Evolutionary conservation across 2,329 filamentous ascomycete genomes (phyloP).

Genomic region (Apiospora pterosperma): DNA sequence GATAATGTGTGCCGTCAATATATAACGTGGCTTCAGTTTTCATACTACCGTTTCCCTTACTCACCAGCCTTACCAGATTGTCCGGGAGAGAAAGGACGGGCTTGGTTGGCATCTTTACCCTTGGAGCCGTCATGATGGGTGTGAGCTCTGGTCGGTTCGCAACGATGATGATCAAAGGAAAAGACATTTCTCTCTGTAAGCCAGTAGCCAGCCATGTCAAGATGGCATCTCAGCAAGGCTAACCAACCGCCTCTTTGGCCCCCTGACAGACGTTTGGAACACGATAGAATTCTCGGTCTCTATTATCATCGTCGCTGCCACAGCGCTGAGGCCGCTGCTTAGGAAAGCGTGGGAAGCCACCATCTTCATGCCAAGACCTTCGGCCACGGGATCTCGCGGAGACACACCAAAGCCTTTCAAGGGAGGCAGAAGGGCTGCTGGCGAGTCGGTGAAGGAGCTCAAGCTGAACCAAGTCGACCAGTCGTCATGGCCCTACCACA

Average conservation of each 20-base stretch:
- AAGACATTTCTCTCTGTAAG: slow-evolving; percentile 11
- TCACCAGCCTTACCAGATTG: slow-evolving; percentile 7
- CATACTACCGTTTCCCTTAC: slow-evolving; percentile 8
- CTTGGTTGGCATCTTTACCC: slow-evolving; percentile 8
- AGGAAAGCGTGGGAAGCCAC: background rate
- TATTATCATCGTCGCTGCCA: slow-evolving; percentile 9
- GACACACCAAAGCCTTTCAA: background rate
- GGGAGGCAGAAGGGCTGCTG: background rate
- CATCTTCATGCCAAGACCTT: background rate
- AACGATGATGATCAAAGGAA: slow-evolving; percentile 8
- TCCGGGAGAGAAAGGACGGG: slow-evolving; percentile 7
- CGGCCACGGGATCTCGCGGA: background rate
- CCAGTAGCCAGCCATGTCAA: background rate
- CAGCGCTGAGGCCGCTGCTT: slow-evolving; percentile 10
- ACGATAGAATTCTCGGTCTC: slow-evolving; percentile 8
- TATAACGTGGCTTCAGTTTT: slow-evolving; percentile 7
- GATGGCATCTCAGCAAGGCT: too few species aligned
- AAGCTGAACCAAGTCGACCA: background rate
- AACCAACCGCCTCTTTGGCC: background rate
- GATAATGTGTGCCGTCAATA: background rate
- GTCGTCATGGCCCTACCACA: background rate
- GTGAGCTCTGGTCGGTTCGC: slow-evolving; percentile 12
- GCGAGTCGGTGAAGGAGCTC: background rate
- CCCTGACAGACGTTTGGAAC: slow-evolving; percentile 9
- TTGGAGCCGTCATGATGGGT: slow-evolving; percentile 9